These are phyloP conservation scores for Eutrema japonicum DNA, from an alignment of 345 rosid species.

Conservation along the genomic window DNA sequence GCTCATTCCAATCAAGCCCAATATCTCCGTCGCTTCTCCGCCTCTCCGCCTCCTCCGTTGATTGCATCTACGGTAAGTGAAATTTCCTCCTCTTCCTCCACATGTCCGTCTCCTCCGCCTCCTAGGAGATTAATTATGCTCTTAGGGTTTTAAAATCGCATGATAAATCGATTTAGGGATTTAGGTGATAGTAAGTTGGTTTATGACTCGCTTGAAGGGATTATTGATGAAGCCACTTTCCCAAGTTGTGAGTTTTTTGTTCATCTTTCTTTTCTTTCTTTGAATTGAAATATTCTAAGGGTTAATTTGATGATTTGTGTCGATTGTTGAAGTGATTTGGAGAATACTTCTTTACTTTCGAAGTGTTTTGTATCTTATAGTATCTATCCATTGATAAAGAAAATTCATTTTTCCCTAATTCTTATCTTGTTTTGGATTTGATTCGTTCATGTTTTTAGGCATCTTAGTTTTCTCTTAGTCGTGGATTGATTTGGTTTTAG, in stretches of 20 bases:
- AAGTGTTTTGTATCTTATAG: background rate
- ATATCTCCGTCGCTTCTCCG: too few species aligned
- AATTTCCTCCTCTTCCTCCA: too few species aligned
- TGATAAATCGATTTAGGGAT: too few species aligned
- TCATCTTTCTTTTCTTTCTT: too few species aligned
- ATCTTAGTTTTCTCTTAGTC: background rate
- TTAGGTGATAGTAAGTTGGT: too few species aligned
- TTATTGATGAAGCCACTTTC: constrained; percentile 62
- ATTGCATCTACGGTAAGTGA: too few species aligned
- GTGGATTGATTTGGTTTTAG: background rate
- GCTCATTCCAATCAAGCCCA: too few species aligned
- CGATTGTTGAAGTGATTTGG: background rate
- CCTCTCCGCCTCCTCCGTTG: too few species aligned
- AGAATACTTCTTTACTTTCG: background rate
- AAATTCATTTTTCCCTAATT: background rate
- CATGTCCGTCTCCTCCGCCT: too few species aligned
- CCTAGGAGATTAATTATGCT: too few species aligned
- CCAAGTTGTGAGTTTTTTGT: constrained; percentile 69
- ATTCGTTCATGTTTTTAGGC: background rate
- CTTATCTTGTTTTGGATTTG: constrained; percentile 12
- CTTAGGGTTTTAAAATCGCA: too few species aligned
- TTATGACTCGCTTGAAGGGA: constrained; percentile 61
- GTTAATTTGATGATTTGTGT: background rate
- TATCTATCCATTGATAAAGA: background rate
- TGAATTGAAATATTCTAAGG: background rate